phyloP scores from a whole-genome alignment of 495 filamentous ascomycete genomes.

The Podospora didyma region DNA sequence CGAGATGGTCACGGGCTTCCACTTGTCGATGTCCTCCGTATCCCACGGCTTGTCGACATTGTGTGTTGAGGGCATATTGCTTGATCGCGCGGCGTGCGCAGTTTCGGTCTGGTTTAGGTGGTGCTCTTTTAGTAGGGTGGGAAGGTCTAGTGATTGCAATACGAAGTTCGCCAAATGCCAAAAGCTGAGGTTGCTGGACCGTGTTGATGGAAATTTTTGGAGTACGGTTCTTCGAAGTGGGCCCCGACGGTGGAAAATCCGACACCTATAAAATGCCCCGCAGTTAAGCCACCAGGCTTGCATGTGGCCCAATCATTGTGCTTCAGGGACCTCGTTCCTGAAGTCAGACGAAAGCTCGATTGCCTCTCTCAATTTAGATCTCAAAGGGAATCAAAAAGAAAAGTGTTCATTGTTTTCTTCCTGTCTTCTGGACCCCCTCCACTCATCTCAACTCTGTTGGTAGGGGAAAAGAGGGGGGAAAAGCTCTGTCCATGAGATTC shows the following conservation, averaged over 20 bases:
- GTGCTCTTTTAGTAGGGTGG: not conserved
- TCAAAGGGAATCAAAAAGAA: too few relatives aligned
- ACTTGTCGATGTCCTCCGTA: conserved; percentile 95
- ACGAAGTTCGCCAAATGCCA: not conserved
- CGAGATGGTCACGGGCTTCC: conserved; percentile 87
- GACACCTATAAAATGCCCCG: not conserved
- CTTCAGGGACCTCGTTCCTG: too few relatives aligned
- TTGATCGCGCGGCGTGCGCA: not conserved
- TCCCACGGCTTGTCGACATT: conserved; percentile 97
- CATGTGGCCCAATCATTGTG: too few relatives aligned
- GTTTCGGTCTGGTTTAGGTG: not conserved
- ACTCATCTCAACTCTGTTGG: too few relatives aligned
- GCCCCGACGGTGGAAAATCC: conserved; percentile 1
- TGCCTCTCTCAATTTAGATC: too few relatives aligned
- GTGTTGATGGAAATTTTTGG: conserved; percentile 11
- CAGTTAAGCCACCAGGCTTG: too few relatives aligned
- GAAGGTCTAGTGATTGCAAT: not conserved
- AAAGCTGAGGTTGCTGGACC: not conserved
- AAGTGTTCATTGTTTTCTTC: too few relatives aligned
- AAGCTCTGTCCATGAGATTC: too few relatives aligned
- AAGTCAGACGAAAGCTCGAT: too few relatives aligned
- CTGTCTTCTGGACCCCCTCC: too few relatives aligned
- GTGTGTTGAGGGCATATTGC: conserved; percentile 83
- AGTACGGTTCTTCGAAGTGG: not conserved
- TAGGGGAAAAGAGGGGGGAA: too few relatives aligned